A percentile compares a stretch with the other conserved stretches of the same genome.
phyloP scores from a whole-genome alignment of 2,329 filamentous ascomycete species.

The Fusarium coffeatum region DNA sequence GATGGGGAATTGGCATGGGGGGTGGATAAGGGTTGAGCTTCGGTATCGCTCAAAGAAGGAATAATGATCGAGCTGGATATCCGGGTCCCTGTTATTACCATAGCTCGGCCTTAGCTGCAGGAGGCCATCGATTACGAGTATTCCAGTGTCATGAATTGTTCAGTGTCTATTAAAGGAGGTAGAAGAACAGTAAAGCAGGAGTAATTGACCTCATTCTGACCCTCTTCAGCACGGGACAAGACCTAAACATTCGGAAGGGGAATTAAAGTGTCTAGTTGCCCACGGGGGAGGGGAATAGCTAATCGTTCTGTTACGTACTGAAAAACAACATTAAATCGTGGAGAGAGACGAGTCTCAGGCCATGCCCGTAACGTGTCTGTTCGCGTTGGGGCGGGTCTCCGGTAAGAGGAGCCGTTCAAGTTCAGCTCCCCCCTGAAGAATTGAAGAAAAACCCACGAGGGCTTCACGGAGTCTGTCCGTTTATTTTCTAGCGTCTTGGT shows the following conservation, averaged over 20 bases:
- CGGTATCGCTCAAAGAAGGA: neutral
- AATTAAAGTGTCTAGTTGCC: neutral
- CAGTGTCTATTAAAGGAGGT: too few relatives aligned
- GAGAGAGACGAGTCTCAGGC: neutral
- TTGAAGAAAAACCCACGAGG: neutral
- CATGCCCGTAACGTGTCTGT: neutral
- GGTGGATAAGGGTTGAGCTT: neutral
- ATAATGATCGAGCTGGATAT: neutral
- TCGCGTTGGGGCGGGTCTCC: neutral
- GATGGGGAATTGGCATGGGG: neutral
- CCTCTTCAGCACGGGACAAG: neutral
- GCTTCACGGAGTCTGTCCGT: constrained; percentile 24
- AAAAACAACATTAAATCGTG: constrained; percentile 8
- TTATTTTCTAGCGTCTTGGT: constrained; percentile 30
- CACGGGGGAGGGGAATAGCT: constrained; percentile 14
- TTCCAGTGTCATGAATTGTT: too few relatives aligned
- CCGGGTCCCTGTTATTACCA: neutral
- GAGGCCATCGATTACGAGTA: too few relatives aligned
- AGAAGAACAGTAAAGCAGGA: neutral
- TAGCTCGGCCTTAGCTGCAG: neutral
- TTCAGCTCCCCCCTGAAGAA: neutral
- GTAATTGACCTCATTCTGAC: neutral
- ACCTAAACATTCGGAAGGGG: neutral
- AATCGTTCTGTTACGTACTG: constrained; percentile 13
- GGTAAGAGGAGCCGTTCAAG: neutral